phyloP scores from a whole-genome alignment of 2,329 filamentous ascomycete genomes.

The Diplodia scrobiculata region DNA sequence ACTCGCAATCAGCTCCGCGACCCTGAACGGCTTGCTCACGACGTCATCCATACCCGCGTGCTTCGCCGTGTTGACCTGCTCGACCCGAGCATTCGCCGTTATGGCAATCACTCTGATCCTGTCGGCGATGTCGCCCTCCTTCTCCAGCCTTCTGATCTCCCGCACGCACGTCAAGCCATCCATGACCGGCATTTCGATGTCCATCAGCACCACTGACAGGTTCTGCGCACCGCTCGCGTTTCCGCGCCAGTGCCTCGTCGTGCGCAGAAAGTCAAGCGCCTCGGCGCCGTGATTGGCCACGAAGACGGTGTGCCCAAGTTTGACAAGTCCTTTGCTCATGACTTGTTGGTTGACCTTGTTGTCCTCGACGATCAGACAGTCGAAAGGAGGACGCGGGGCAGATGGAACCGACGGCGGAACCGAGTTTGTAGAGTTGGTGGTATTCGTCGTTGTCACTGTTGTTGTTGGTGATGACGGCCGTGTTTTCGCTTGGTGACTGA shows the following conservation, averaged over 20 bases:
- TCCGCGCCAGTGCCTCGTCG: constrained; percentile 31
- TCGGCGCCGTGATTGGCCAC: constrained; percentile 47
- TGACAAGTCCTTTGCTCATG: constrained; percentile 45
- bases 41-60: constrained; percentile 61
- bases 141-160: constrained; percentile 41
- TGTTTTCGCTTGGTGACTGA: neutral
- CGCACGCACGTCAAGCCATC: constrained; percentile 43
- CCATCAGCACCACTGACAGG: constrained; percentile 42
- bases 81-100: constrained; percentile 44
- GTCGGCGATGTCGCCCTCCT: constrained; percentile 32
- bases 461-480: constrained; percentile 60
- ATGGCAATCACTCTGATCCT: constrained; percentile 43
- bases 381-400: constrained; percentile 40
- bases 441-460: constrained; percentile 61
- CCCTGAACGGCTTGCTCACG: constrained; percentile 72
- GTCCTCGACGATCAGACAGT: constrained; percentile 44
- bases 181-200: constrained; percentile 47
- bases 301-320: constrained; percentile 42
- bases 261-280: constrained; percentile 41
- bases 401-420: constrained; percentile 71
- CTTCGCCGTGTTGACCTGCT: constrained; percentile 43
- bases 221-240: constrained; percentile 26
- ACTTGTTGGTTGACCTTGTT: constrained; percentile 49
- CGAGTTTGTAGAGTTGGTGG: constrained; percentile 67
- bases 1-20: constrained; percentile 36